These are phyloP conservation scores for Abeoforma whisleri DNA, from an alignment of 78 protist species.

Conservation along the genomic window DNA sequence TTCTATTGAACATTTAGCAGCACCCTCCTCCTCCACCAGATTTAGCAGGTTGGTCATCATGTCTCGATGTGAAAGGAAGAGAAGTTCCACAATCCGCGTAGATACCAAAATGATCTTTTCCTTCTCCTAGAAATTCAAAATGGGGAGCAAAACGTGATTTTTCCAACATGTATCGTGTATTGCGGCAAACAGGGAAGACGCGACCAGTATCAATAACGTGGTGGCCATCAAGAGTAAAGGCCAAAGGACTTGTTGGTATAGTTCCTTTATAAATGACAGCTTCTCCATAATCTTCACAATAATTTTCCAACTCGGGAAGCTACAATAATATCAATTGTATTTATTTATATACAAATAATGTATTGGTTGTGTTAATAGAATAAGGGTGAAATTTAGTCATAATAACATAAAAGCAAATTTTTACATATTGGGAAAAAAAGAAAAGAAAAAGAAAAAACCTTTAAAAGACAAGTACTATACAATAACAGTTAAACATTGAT, in stretches of 20 bases:
- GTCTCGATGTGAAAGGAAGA: constrained; percentile 33
- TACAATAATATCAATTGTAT: too few species aligned
- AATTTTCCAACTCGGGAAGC: constrained; percentile 55
- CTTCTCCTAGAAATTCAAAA: constrained; percentile 46
- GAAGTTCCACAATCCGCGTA: constrained; percentile 46
- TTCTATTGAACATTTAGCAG: too few species aligned
- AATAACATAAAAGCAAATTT: too few species aligned
- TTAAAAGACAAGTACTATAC: too few species aligned
- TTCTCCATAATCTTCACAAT: constrained; percentile 75
- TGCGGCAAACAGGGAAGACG: constrained; percentile 55
- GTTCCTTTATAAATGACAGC: constrained; percentile 65
- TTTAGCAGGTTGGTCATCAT: background rate
- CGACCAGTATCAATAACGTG: constrained; percentile 48
- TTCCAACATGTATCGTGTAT: constrained; percentile 54
- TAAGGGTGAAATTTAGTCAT: too few species aligned
- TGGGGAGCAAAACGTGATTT: constrained; percentile 46
- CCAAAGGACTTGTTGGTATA: constrained; percentile 20
- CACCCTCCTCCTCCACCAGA: background rate
- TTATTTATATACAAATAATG: too few species aligned
- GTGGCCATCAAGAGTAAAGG: constrained; percentile 36
- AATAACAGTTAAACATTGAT: too few species aligned
- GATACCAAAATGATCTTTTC: constrained; percentile 43
- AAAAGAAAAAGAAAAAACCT: too few species aligned
- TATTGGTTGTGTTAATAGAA: too few species aligned
- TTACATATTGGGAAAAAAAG: too few species aligned